phyloP scores from a whole-genome alignment of 2,329 filamentous ascomycete genomes.

The Sclerotinia nivalis region DNA sequence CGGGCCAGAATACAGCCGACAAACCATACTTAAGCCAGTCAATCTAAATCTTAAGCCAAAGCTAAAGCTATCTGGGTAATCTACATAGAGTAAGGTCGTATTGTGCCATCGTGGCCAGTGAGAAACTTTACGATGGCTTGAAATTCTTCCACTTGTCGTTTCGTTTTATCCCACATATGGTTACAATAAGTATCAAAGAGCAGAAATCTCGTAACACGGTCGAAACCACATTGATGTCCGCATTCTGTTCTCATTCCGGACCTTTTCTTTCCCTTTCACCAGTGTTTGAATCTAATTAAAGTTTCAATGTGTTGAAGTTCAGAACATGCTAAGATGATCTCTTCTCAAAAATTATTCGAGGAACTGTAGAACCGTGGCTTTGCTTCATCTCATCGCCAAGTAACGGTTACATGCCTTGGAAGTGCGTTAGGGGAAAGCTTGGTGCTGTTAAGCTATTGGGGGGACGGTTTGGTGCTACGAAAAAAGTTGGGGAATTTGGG shows the following conservation, averaged over 20 bases:
- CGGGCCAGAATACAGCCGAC: background rate
- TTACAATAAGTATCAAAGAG: slow-evolving; percentile 5
- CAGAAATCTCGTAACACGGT: background rate
- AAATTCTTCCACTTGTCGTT: slow-evolving; percentile 1
- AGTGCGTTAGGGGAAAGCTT: slow-evolving; percentile 20
- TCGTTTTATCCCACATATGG: slow-evolving; percentile 3
- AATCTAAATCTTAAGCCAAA: background rate
- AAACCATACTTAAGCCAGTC: background rate
- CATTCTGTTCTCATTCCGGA: background rate
- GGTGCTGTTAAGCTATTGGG: slow-evolving; percentile 20
- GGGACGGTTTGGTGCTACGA: background rate
- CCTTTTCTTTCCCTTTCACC: background rate
- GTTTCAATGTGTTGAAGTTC: background rate
- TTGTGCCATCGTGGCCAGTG: background rate
- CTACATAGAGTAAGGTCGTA: background rate
- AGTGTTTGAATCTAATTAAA: background rate
- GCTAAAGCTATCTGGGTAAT: background rate
- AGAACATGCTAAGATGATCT: background rate
- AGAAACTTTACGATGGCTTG: background rate
- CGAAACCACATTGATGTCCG: background rate
- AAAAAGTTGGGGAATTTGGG: slow-evolving; percentile 6
- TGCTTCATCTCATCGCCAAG: slow-evolving; percentile 22
- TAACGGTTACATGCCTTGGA: slow-evolving; percentile 15
- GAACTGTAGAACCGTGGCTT: slow-evolving; percentile 2
- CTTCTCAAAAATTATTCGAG: background rate